A percentile compares a stretch with the other conserved stretches of the same genome.
These are phyloP conservation scores for Ophidiomyces ophidiicola DNA, from an alignment of 2,329 filamentous ascomycete species.

Conservation along the genomic window DNA sequence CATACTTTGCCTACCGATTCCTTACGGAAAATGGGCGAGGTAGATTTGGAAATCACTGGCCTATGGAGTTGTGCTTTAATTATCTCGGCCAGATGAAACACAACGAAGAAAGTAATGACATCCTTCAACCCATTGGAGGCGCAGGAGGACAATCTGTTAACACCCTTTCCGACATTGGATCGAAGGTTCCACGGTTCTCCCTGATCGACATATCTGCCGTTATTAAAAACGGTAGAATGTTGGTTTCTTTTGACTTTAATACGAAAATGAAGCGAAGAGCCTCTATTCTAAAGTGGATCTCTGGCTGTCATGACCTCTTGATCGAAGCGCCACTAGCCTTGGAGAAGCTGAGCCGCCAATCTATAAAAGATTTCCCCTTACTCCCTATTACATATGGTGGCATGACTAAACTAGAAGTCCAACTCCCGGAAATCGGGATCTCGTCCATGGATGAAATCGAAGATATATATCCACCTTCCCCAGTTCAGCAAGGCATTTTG, in stretches of 20 bases:
- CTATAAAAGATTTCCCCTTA: slow-evolving; percentile 7
- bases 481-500: slow-evolving; percentile 29
- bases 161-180: slow-evolving; percentile 13
- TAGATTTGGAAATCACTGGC: slow-evolving; percentile 28
- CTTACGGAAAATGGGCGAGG: slow-evolving; percentile 20
- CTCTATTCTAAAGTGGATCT: slow-evolving; percentile 11
- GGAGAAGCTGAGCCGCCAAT: background rate
- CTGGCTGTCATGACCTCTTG: slow-evolving; percentile 8
- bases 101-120: slow-evolving; percentile 34
- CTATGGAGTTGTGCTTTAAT: slow-evolving; percentile 35
- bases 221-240: slow-evolving; percentile 9
- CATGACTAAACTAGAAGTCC: slow-evolving; percentile 9
- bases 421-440: slow-evolving; percentile 8
- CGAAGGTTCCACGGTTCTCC: slow-evolving; percentile 12
- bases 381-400: slow-evolving; percentile 12
- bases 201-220: slow-evolving; percentile 13
- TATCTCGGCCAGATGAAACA: slow-evolving; percentile 33
- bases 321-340: slow-evolving; percentile 1
- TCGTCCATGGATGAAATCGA: slow-evolving; percentile 19
- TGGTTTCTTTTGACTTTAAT: slow-evolving; percentile 12
- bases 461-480: slow-evolving; percentile 28
- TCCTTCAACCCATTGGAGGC: slow-evolving; percentile 18
- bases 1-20: slow-evolving; percentile 28
- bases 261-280: slow-evolving; percentile 11
- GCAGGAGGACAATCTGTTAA: slow-evolving; percentile 13